Evolutionary conservation across 1,284 basidiomycete genomes (phyloP).

Genomic region (Crepidotus sp.): DNA sequence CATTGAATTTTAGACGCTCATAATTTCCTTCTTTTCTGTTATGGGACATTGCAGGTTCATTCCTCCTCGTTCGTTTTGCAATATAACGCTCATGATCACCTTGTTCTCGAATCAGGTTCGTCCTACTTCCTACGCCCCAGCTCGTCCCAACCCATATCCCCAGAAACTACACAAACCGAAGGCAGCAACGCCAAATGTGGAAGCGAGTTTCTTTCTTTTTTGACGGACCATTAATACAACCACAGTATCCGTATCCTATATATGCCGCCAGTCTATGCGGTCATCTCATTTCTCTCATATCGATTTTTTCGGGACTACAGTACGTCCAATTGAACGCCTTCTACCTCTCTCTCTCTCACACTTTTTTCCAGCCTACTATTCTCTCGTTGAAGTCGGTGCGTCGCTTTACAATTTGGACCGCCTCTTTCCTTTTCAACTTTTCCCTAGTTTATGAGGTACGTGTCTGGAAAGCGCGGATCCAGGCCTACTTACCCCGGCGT

Average conservation of each 20-base stretch:
- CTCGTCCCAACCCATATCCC: neutral
- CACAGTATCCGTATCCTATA: slow-evolving; percentile 64
- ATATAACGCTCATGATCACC: too few relatives aligned
- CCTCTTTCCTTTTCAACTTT: neutral
- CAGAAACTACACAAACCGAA: slow-evolving; percentile 58
- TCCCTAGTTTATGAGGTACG: slow-evolving; percentile 12
- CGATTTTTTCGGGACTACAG: slow-evolving; percentile 76
- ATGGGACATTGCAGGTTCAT: slow-evolving; percentile 51
- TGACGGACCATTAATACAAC: neutral
- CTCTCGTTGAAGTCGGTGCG: slow-evolving; percentile 62
- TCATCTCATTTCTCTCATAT: slow-evolving; percentile 84
- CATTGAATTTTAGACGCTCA: slow-evolving; percentile 4
- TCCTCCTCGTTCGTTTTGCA: slow-evolving; percentile 15
- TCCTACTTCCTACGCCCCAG: neutral
- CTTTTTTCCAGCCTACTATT: slow-evolving; percentile 22
- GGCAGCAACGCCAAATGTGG: slow-evolving; percentile 71
- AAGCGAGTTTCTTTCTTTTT: slow-evolving; percentile 20
- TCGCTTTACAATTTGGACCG: slow-evolving; percentile 6
- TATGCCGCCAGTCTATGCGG: slow-evolving; percentile 73
- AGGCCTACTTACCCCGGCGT: slow-evolving; percentile 8
- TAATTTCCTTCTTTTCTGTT: slow-evolving; percentile 52
- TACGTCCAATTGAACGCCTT: slow-evolving; percentile 29
- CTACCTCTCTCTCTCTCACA: neutral
- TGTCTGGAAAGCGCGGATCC: neutral
- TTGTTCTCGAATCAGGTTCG: too few relatives aligned